Conservation (phyloP, 805 yeast genomes). For the Spathaspora girioi region DNA sequence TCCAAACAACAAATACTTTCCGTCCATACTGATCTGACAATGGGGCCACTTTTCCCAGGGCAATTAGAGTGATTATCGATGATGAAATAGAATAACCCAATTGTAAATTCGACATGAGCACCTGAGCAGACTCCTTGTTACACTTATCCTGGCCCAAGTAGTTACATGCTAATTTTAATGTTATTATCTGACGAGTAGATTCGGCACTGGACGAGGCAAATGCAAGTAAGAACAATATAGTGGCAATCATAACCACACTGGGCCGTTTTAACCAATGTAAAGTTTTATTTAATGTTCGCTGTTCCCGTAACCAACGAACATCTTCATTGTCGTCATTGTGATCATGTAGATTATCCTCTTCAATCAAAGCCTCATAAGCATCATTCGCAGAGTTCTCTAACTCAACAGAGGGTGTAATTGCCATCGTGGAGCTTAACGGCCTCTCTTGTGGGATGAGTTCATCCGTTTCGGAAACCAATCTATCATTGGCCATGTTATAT, state of each 20-base stretch:
- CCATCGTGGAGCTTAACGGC: neutral
- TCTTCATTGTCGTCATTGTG: slow-evolving; percentile 37
- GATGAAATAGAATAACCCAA: slow-evolving; percentile 38
- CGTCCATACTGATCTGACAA: slow-evolving; percentile 37
- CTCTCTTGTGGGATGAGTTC: neutral
- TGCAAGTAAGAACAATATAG: slow-evolving; percentile 39
- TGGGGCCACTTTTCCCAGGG: slow-evolving; percentile 51
- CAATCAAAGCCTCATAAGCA: slow-evolving; percentile 38
- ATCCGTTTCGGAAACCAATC: neutral
- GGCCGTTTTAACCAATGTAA: slow-evolving; percentile 58
- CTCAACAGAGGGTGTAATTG: slow-evolving; percentile 7
- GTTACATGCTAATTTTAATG: slow-evolving; percentile 28
- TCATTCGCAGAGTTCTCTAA: slow-evolving; percentile 31
- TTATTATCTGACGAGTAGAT: slow-evolving; percentile 38
- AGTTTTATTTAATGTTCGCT: slow-evolving; percentile 38
- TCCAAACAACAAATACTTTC: slow-evolving; percentile 20
- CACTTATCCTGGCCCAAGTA: slow-evolving; percentile 18
- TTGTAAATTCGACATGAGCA: slow-evolving; percentile 46
- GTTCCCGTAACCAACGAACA: slow-evolving; percentile 48
- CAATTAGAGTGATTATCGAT: slow-evolving; percentile 46
- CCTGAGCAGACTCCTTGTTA: slow-evolving; percentile 31
- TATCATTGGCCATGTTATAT: neutral
- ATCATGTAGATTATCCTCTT: slow-evolving; percentile 18
- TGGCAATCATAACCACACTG: slow-evolving; percentile 46
- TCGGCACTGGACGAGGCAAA: slow-evolving; percentile 36